Base-by-base conservation (phyloP, 129 eudicot species). In the Helichrysum umbraculigerum region DNA sequence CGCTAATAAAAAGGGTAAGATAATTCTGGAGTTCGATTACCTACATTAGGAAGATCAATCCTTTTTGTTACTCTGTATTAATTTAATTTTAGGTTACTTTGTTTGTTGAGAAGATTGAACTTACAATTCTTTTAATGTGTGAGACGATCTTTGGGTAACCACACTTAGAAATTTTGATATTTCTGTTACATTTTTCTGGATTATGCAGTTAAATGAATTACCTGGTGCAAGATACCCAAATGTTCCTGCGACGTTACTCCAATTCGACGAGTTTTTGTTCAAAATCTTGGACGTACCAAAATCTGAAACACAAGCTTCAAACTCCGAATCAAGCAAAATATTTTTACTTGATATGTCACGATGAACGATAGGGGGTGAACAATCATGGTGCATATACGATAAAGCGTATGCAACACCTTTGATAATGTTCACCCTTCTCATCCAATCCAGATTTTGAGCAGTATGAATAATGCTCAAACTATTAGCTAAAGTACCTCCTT, bases 371-470 rank as follows among this genome's bases (percentile, higher is more conserved):
- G 85, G 75, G 5, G 85, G 79, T 22, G 68, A 70, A 70, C 82
- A 82, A 57, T 82, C 85, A 42, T 82, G 85, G 68, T 82, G 85
- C 82, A 82, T 77, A 44, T 82, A 81, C 3, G 81, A 81, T 66
- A 81, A 56, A 7, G 85, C 85, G 25, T 69, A 57, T 6, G 78
- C 79, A 17, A 73, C 79, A 6, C 83, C 83, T 72, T 57, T 80
- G n/a, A 73, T 73, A 47, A 80, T 41, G 34, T 81, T 81, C 19
- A 81, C 47, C 81, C 85, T 76, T 72, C 52, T 70, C 41, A 4
- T 39, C 86, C 86, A 82, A 32, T 63, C 79, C 30, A 82, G 41
- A 14, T 47, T 15, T 35, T 30, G 33, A 17, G 78, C 79, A 5
- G 8, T 44, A 11, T 72, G 34, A 25, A 51, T 5, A 3, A 7